Evolutionary conservation across 495 filamentous ascomycete species (phyloP), one percentile per base, ranked within the genome.

Genomic region (Talaromyces ruber): DNA sequence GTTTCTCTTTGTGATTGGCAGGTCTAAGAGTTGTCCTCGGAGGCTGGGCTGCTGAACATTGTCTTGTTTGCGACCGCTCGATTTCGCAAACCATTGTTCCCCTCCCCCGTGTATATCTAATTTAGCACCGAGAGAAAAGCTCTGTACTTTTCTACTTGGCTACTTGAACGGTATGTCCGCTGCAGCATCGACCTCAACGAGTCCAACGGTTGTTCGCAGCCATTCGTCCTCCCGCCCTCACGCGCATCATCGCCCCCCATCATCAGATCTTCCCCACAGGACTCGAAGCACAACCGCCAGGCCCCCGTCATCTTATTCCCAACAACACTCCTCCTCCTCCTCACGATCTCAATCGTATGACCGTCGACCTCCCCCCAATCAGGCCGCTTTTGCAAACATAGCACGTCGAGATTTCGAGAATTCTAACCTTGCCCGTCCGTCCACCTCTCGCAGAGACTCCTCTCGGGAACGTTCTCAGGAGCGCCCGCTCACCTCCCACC

Each of bases 341-440:
- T 80, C 82, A 7, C 79, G 81, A 60, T 75, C 81, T 28, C 77
- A 84, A 47, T 73, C 78, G 4, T 76, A 84, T 67, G 74, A 80
- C 58, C 73, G 71, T 60, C 79, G 77, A 34, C 76, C 81, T 7
- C 71, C 77, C 4, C 75, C 81, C 26, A 82, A 83, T 59, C 76
- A 82, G 65, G 74, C 74, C 58, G 75, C 78, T 9, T 75, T 86
- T 26, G 77, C 80, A 43, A 78, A 74, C 62, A 76, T 84, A 63
- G 80, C 80, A 61, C 81, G 81, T 50, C 77, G 79, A 51, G 86
- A 88, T 59, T 82, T 77, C 62, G 86, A 88, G 67, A 75, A 81
- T 51, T 74, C 73, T 64, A 82, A 82, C 70, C 66, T 77, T 61
- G 78, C 77, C 45, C 74, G 73, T 28, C 75, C 78, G 11, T 65